These are phyloP conservation scores for Taxillus chinensis DNA, from an alignment of 164 flowering plant species.

Conservation along the genomic window DNA sequence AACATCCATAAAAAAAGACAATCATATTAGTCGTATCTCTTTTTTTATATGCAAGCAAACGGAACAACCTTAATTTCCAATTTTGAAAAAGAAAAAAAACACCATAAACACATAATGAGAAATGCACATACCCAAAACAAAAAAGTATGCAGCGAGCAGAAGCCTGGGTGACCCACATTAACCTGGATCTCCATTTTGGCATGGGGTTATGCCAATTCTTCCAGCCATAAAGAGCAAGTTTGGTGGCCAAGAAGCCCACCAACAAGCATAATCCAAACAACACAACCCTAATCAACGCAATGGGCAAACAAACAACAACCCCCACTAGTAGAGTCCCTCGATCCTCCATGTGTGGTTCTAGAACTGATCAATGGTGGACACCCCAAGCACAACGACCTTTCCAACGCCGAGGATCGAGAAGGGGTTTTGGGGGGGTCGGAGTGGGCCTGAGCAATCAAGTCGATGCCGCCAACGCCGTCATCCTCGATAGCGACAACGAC, in stretches of 20 bases:
- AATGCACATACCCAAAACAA: slow-evolving; percentile 59
- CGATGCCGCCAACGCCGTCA: no score
- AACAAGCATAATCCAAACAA: slow-evolving; percentile 44
- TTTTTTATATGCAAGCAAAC: no score
- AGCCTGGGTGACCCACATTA: slow-evolving; percentile 71
- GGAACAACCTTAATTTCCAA: no score
- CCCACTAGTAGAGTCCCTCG: slow-evolving; percentile 68
- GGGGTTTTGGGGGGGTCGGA: slow-evolving; percentile 27
- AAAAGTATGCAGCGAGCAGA: slow-evolving; percentile 68
- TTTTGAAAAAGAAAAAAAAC: no score
- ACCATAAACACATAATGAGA: no score
- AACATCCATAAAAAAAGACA: no score
- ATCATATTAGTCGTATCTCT: no score
- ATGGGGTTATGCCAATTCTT: slow-evolving; percentile 72
- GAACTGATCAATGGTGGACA: slow-evolving; percentile 60
- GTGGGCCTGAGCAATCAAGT: background rate
- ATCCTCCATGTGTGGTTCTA: slow-evolving; percentile 42
- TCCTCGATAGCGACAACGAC: no score
- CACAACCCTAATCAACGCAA: slow-evolving; percentile 46
- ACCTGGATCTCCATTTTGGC: slow-evolving; percentile 75
- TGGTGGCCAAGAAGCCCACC: slow-evolving; percentile 64
- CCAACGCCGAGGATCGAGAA: slow-evolving; percentile 39
- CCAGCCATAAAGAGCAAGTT: slow-evolving; percentile 68
- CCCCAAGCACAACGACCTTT: slow-evolving; percentile 27
- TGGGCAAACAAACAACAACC: slow-evolving; percentile 54